These are phyloP conservation scores for Phytophthora pseudosyringae DNA, from an alignment of 352 stramenopile genomes.

Conservation along the genomic window DNA sequence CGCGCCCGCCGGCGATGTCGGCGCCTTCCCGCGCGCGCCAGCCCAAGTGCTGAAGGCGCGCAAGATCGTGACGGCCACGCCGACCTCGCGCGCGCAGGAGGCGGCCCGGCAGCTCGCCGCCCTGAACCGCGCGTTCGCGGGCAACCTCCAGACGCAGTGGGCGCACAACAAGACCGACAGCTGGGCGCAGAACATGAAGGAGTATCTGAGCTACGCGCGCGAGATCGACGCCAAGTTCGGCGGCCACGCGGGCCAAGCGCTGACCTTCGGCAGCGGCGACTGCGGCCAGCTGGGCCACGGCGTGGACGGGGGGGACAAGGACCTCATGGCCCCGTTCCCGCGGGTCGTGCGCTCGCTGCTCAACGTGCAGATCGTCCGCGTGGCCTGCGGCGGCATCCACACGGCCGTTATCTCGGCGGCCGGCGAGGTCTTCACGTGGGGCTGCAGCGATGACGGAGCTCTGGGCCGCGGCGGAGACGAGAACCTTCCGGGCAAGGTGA, in stretches of 20 bases:
- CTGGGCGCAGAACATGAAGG: slow-evolving; percentile 81
- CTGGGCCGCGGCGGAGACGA: slow-evolving; percentile 89
- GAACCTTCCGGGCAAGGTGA: slow-evolving; percentile 71
- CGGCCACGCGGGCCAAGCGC: slow-evolving; percentile 43
- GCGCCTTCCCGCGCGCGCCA: slow-evolving; percentile 46
- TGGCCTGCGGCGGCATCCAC: slow-evolving; percentile 93
- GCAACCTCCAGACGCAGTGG: slow-evolving; percentile 68
- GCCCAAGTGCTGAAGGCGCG: slow-evolving; percentile 58
- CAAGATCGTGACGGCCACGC: slow-evolving; percentile 41
- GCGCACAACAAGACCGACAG: slow-evolving; percentile 63
- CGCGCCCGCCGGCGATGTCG: not conserved
- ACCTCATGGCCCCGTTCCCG: slow-evolving; percentile 84
- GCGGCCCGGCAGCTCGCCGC: slow-evolving; percentile 61
- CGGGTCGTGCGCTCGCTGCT: slow-evolving; percentile 51
- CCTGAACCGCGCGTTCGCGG: slow-evolving; percentile 75
- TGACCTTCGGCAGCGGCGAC: slow-evolving; percentile 93
- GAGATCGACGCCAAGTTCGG: slow-evolving; percentile 71
- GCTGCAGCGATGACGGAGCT: slow-evolving; percentile 92
- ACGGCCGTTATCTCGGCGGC: slow-evolving; percentile 85
- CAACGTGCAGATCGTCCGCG: slow-evolving; percentile 59
- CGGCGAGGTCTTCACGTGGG: slow-evolving; percentile 95
- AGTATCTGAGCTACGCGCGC: slow-evolving; percentile 79
- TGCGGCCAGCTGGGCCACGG: slow-evolving; percentile 93
- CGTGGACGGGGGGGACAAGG: slow-evolving; percentile 71
- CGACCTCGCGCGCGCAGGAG: slow-evolving; percentile 43